phyloP scores from a whole-genome alignment of 163 green algal genomes.

The Scenedesmus sp. region DNA sequence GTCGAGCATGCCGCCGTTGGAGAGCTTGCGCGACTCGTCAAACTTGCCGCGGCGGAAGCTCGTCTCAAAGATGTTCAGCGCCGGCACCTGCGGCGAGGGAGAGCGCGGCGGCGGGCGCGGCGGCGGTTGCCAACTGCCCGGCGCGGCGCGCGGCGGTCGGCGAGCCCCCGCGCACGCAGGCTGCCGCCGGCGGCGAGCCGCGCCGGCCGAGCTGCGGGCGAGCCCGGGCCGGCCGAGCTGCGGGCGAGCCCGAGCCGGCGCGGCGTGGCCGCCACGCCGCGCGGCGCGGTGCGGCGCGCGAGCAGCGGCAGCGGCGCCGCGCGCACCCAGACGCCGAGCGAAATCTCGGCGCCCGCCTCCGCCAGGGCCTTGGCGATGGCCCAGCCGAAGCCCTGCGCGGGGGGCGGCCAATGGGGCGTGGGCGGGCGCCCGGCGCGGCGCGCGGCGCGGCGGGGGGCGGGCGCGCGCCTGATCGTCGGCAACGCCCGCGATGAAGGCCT shows the following conservation, averaged over 20 bases:
- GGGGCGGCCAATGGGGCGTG: too few species aligned
- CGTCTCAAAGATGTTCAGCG: slow-evolving; percentile 98
- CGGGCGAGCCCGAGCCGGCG: too few species aligned
- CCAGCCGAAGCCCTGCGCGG: slow-evolving; percentile 99
- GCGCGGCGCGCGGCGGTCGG: too few species aligned
- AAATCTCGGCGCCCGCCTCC: slow-evolving; percentile 95
- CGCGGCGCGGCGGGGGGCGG: too few species aligned
- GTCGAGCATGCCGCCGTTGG: slow-evolving; percentile 93
- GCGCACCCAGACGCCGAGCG: slow-evolving; percentile 96
- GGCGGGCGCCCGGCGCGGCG: not conserved
- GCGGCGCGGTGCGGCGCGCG: too few species aligned
- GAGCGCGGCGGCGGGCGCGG: too few species aligned
- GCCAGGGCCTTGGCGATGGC: slow-evolving; percentile 94
- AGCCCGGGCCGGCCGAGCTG: too few species aligned
- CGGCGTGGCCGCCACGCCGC: too few species aligned
- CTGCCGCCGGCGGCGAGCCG: too few species aligned
- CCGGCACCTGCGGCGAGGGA: slow-evolving; percentile 74
- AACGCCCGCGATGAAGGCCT: slow-evolving; percentile 98
- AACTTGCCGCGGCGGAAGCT: slow-evolving; percentile 94
- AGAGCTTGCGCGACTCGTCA: slow-evolving; percentile 92
- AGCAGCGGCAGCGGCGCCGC: not conserved
- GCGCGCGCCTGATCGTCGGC: slow-evolving; percentile 96
- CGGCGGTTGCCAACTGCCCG: too few species aligned
- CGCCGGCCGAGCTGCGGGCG: too few species aligned
- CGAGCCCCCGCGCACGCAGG: too few species aligned